Evolutionary conservation across 768 basidiomycete species (phyloP), one percentile per base, ranked within the genome.

Genomic region (Psilocybe azurescens): DNA sequence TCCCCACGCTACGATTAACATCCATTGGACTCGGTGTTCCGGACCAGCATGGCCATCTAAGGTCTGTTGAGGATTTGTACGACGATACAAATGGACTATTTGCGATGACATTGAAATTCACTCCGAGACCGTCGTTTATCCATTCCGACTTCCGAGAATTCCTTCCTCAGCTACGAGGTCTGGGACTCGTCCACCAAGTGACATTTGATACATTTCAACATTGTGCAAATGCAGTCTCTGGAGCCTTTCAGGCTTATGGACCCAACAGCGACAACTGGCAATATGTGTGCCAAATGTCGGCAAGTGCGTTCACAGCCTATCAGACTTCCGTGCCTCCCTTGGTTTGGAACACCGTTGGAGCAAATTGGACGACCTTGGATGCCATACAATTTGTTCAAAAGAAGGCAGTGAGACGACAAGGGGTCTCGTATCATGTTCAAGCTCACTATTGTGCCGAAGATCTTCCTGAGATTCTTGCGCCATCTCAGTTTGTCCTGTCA

Each of bases 371-470:
- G 2, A 50, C 47, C 3, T 53, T 81, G 30, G 74, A 78, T 49
- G 7, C 57, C n/a, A 60, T 80, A 6, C 65, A 73, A 3, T 84
- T 84, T 56, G 72, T 83, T 52, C 79, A 79, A 4, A 71, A 75
- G 1, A 52, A 70, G 32, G 49, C 29, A 16, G 36, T 46, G 29
- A 62, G 60, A 8, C 57, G 61, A 36, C 65, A 58, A 14, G 56
- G 58, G 7, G 62, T 61, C 0, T 53, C 67, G 10, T 64, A 64
- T 55, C 8, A 63, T 28, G 36, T 57, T 53, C 32, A 33, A 14
- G 53, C 56, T 28, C 49, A 60, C 6, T 53, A 39, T 16, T 56
- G 58, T 47, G 51, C 60, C 7, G 44, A 47, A 11, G 10, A 30
- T 5, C 50, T 69, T 2, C 60, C 65, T 0, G 20, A 46, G 1